phyloP scores from a whole-genome alignment of 805 yeast species.

The Candida boleticola region DNA sequence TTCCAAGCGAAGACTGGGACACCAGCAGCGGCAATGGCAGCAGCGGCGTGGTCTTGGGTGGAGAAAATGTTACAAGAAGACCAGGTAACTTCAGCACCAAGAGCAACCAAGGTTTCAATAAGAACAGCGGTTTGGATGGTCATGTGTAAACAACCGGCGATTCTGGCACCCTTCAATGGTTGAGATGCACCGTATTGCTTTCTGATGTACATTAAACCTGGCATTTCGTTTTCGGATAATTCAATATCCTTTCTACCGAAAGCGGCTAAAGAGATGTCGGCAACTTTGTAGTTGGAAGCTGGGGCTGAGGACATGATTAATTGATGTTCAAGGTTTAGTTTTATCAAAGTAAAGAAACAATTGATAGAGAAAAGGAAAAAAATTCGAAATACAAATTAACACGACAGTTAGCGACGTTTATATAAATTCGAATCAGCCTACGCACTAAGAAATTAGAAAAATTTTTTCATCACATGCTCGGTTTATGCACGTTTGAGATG shows the following conservation, averaged over 20 bases:
- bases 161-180: constrained; percentile 97
- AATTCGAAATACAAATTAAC: too few species aligned
- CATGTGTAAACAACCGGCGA: constrained; percentile 99
- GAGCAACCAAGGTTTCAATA: constrained; percentile 93
- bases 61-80: constrained; percentile 99
- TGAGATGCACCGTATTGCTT: constrained; percentile 84
- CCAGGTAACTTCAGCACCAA: constrained; percentile 99
- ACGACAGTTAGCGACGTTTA: not conserved
- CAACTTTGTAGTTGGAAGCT: constrained; percentile 80
- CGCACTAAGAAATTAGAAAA: not conserved
- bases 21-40: constrained; percentile 99
- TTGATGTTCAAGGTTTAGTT: not conserved
- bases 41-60: constrained; percentile 99
- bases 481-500: constrained; percentile 2
- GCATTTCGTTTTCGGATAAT: constrained; percentile 98
- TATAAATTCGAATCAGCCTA: not conserved
- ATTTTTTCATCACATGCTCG: constrained; percentile 4
- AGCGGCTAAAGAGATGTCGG: constrained; percentile 98
- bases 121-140: constrained; percentile 98
- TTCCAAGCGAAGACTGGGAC: constrained; percentile 99
- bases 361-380: not conserved
- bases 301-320: constrained; percentile 29
- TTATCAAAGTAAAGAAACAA: not conserved
- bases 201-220: constrained; percentile 98
- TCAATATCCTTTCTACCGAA: constrained; percentile 99